Evolutionary conservation across 2,329 filamentous ascomycete genomes (phyloP).

Genomic region (Tolypocladium tundrense): DNA sequence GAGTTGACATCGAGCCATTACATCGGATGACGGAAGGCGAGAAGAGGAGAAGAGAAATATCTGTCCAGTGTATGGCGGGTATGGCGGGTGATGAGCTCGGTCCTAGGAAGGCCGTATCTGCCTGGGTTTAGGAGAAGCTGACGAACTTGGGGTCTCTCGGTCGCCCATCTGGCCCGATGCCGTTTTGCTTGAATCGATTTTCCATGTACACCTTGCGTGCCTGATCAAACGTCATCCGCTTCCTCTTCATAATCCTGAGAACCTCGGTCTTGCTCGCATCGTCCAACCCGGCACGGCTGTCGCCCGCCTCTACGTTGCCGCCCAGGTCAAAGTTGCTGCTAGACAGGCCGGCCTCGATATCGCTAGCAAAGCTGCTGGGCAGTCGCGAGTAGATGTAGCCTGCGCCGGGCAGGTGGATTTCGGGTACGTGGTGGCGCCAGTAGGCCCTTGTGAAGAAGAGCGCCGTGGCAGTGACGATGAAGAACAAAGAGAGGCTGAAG

Average conservation of each 20-base stretch:
- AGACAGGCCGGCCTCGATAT: constrained; percentile 80
- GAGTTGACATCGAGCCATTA: background rate
- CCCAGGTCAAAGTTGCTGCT: constrained; percentile 75
- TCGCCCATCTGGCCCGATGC: constrained; percentile 77
- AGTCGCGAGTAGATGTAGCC: constrained; percentile 68
- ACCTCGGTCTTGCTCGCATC: constrained; percentile 72
- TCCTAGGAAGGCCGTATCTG: background rate
- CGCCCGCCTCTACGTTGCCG: constrained; percentile 69
- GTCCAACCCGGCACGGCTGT: constrained; percentile 73
- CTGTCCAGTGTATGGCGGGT: background rate
- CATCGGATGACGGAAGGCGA: background rate
- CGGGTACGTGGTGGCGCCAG: constrained; percentile 65
- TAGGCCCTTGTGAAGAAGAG: constrained; percentile 71
- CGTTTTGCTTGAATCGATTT: constrained; percentile 73
- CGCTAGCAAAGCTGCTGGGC: constrained; percentile 65
- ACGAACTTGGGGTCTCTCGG: constrained; percentile 93
- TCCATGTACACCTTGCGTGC: constrained; percentile 80
- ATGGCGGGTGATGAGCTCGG: background rate
- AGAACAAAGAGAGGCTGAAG: constrained; percentile 63
- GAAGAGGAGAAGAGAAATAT: background rate
- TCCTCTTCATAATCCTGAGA: constrained; percentile 80
- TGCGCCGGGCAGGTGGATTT: constrained; percentile 41
- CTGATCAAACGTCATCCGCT: constrained; percentile 79
- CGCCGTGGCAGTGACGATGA: constrained; percentile 60
- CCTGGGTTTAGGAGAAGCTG: constrained; percentile 50